These are phyloP conservation scores for Hymenotorrendiella dingleyae DNA, from an alignment of 2,329 filamentous ascomycete species.

Conservation along the genomic window DNA sequence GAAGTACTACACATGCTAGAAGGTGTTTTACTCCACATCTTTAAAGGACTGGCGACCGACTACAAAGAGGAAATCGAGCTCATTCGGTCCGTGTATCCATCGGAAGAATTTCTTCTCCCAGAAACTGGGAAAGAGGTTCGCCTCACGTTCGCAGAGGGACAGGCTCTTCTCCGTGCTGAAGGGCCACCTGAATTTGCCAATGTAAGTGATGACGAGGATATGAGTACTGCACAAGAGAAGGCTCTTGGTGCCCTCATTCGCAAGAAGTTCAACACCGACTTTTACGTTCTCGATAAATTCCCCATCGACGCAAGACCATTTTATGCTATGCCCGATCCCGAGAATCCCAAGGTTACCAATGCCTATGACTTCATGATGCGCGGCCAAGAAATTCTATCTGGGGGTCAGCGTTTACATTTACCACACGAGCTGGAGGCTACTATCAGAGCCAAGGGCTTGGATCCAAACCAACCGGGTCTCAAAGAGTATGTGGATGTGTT, in stretches of 20 bases:
- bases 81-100: conserved; percentile 68
- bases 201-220: conserved; percentile 71
- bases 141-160: conserved; percentile 71
- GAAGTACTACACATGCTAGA: conserved; percentile 71
- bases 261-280: conserved; percentile 88
- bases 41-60: conserved; percentile 57
- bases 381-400: conserved; percentile 87
- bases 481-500: conserved; percentile 88
- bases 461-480: conserved; percentile 68
- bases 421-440: conserved; percentile 69
- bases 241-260: conserved; percentile 82
- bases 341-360: conserved; percentile 60
- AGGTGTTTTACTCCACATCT: conserved; percentile 70
- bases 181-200: conserved; percentile 61
- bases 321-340: conserved; percentile 77
- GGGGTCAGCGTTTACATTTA: conserved; percentile 86
- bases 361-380: conserved; percentile 83
- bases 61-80: conserved; percentile 69
- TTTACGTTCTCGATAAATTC: conserved; percentile 97
- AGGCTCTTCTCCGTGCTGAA: conserved; percentile 70
- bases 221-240: conserved; percentile 77
- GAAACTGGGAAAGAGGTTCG: conserved; percentile 68
- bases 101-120: conserved; percentile 71
- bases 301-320: conserved; percentile 83
- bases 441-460: conserved; percentile 73